These are phyloP conservation scores for Protomyces lactucae-debilis DNA, from an alignment of 1,139 yeast species.

Conservation along the genomic window DNA sequence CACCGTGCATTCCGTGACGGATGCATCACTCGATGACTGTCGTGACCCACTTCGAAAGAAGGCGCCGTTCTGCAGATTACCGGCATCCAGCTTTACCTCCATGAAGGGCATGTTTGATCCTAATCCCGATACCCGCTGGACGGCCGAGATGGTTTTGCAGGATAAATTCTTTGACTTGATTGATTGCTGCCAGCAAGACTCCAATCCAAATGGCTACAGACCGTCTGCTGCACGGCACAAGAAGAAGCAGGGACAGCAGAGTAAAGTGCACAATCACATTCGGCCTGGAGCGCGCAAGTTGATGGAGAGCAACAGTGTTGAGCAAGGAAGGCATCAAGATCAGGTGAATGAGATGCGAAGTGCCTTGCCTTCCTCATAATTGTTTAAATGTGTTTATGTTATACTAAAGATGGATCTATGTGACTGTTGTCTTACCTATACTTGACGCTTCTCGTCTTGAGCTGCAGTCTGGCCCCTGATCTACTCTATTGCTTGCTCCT, in stretches of 20 bases:
- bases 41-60: constrained; percentile 10
- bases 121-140: constrained; percentile 33
- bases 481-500: too few relatives aligned
- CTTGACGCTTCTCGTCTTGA: too few relatives aligned
- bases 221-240: constrained; percentile 4
- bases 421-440: too few relatives aligned
- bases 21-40: constrained; percentile 5
- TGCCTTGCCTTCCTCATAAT: background rate
- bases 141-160: constrained; percentile 31
- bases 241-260: constrained; percentile 11
- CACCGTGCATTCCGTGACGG: background rate
- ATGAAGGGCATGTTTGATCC: constrained; percentile 34
- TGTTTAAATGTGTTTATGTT: background rate
- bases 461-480: too few relatives aligned
- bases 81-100: constrained; percentile 26
- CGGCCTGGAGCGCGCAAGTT: constrained; percentile 31
- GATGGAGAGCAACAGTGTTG: constrained; percentile 27
- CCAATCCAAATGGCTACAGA: constrained; percentile 17
- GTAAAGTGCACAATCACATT: constrained; percentile 20
- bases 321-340: constrained; percentile 16
- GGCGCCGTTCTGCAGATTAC: constrained; percentile 8
- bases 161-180: constrained; percentile 32
- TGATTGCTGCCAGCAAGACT: constrained; percentile 30
- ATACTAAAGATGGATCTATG: background rate
- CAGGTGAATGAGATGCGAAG: background rate